phyloP scores from a whole-genome alignment of 352 stramenopile genomes.

The Pythium oligandrum region DNA sequence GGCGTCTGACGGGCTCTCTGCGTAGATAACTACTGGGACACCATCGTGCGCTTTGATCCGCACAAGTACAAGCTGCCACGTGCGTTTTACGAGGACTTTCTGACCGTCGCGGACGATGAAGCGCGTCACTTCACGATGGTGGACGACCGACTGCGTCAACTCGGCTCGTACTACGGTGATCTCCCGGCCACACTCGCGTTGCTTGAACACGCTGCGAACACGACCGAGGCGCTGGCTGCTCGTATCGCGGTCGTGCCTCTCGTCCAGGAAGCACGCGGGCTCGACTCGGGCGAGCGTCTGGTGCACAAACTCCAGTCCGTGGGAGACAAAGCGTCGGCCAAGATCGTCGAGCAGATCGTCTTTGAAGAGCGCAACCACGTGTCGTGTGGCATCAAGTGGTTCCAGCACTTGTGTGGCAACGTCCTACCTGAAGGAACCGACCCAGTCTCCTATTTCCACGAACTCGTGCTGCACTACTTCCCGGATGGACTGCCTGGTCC shows the following conservation, averaged over 20 bases:
- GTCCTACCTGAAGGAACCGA: constrained; percentile 31
- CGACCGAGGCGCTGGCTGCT: constrained; percentile 50
- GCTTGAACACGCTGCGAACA: constrained; percentile 74
- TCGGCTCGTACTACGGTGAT: constrained; percentile 62
- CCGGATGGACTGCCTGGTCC: constrained; percentile 70
- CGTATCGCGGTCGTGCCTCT: constrained; percentile 76
- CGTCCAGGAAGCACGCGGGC: constrained; percentile 70
- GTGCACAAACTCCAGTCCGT: constrained; percentile 72
- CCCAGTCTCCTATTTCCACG: constrained; percentile 69
- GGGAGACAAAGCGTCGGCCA: constrained; percentile 57
- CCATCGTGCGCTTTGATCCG: constrained; percentile 75
- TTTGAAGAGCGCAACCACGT: constrained; percentile 77
- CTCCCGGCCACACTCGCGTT: constrained; percentile 63
- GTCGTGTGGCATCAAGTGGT: constrained; percentile 77
- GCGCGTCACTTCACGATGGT: constrained; percentile 79
- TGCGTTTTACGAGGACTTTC: constrained; percentile 74
- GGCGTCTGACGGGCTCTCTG: background rate
- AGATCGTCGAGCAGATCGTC: constrained; percentile 74
- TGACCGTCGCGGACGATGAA: constrained; percentile 67
- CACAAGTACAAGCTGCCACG: constrained; percentile 31
- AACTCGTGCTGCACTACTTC: constrained; percentile 75
- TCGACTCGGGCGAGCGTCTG: constrained; percentile 72
- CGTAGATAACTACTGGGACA: constrained; percentile 85
- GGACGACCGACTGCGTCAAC: constrained; percentile 47
- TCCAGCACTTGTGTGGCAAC: constrained; percentile 38